Evolutionary conservation across 768 basidiomycete species (phyloP), one percentile per base, ranked within the genome.

Genomic region (Calvatia gigantea): DNA sequence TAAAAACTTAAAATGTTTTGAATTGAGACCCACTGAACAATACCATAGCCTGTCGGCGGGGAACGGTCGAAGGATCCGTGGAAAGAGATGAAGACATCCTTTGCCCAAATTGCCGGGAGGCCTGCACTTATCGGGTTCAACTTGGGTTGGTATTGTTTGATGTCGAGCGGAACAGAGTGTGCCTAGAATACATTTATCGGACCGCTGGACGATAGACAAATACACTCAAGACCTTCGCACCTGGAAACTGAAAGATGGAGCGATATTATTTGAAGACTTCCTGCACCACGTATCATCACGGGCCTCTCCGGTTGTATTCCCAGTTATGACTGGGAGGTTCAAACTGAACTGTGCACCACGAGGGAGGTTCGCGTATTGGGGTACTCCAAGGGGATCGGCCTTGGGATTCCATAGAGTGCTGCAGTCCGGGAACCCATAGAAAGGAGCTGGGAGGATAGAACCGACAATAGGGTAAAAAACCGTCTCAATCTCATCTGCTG

Each of bases 41-140:
- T 73, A n/a, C 73, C 74, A 55, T 79, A 79, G 6, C 77, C 77
- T 3, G 76, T 77, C 2, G 76, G 76, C 12, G 75, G 75, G 6
- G 57, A 59, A 6, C 76, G 63, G 42, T 77, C 51, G 49, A 74
- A 75, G 4, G 74, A 76, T 2, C 77, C 77, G 48, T 73, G 76
- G 67, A 78, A 77, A 1, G 74, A 74, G n/a, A 76, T 73, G 58
- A 77, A 74, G 1, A 74, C 72, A 50, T 75, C 69, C 1, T 67
- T 68, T 23, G 50, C 52, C 45, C 68, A 67, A 7, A 60, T 55
- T 7, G 46, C 52, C 2, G 74, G 72, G 44, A 76, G 69, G 12
- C 45, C 57, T 5, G 27, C 54, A 19, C 7, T 6, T 0, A 31
- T 21, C 7, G 35, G 41, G 17, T 39, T 43, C 0, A 58, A 56